phyloP scores from a whole-genome alignment of 768 basidiomycete species.

The Termitomyces sp. region DNA sequence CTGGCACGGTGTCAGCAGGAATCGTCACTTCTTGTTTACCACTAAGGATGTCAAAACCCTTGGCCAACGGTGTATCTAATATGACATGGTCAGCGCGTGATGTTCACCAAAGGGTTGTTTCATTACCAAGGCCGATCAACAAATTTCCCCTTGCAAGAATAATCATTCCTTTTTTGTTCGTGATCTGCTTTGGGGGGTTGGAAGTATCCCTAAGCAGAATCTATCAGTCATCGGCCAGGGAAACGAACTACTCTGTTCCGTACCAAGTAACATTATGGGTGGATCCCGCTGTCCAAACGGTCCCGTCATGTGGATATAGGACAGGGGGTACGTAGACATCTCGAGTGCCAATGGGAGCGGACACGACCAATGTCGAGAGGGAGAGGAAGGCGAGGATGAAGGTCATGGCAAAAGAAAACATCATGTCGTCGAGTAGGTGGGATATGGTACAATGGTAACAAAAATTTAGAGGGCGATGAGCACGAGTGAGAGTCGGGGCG shows the following conservation, averaged over 20 bases:
- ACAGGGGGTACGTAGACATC: slow-evolving; percentile 46
- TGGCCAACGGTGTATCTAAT: slow-evolving; percentile 25
- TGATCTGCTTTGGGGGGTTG: slow-evolving; percentile 37
- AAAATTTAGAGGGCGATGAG: background rate
- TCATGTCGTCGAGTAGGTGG: slow-evolving; percentile 8
- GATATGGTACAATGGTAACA: background rate
- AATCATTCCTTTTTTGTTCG: slow-evolving; percentile 37
- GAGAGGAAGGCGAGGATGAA: slow-evolving; percentile 15
- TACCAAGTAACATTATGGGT: slow-evolving; percentile 41
- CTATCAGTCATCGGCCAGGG: background rate
- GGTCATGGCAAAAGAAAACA: slow-evolving; percentile 9
- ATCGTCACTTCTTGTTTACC: slow-evolving; percentile 28
- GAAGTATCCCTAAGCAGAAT: slow-evolving; percentile 30
- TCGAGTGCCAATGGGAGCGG: slow-evolving; percentile 28
- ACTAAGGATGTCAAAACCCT: slow-evolving; percentile 30
- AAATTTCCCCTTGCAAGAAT: slow-evolving; percentile 30
- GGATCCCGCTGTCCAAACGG: slow-evolving; percentile 35
- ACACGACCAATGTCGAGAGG: slow-evolving; percentile 20
- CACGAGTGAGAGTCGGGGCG: background rate
- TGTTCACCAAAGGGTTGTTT: background rate
- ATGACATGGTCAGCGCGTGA: background rate
- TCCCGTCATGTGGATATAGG: slow-evolving; percentile 25
- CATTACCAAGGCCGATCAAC: slow-evolving; percentile 24
- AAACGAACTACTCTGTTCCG: background rate
- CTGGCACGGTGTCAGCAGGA: slow-evolving; percentile 24